Base-by-base conservation (phyloP, 2,329 filamentous ascomycete species). In the Fusarium sp. region DNA sequence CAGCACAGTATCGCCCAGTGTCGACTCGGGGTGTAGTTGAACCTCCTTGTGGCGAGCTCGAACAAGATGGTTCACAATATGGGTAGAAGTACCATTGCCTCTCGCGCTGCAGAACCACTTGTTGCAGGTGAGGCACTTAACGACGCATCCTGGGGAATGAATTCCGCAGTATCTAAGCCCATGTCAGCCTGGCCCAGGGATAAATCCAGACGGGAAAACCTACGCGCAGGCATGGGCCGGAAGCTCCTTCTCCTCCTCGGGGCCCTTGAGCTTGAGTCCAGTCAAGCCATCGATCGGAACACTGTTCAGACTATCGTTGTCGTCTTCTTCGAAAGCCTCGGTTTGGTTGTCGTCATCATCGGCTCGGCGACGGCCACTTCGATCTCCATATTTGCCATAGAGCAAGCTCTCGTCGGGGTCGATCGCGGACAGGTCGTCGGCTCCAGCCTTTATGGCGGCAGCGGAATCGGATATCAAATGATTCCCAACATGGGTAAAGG, bases 51-150 rank as follows among this genome's bases (percentile, higher is more conserved):
- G 97, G 74, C 97, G 93, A 74, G 97, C 96, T 80, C 97, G 94
- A 70, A 99, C 97, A 37, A 99, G 91, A 82, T 99, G 97, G 83
- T 98, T 98, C 85, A 99, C 95, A 78, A 99, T 98, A 82, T 99
- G 97, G 37, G 96, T 98, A 30, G 96, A 98, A 61, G 94, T 97
- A 20, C 95, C 95, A 84, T 98, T 99, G 76, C 97, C 96, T 80
- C 96, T 94, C 70, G 96, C 95, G 84, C 95, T 98, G 85, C 97
- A 99, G 83, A 99, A 99, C 97, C 97, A 99, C 83, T 98, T 99
- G 87, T 91, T 96, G 87, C 97, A 99, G 70, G 92, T 90, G 71
- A 99, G 88, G 81, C 97, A 99, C 85, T 98, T 98, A 78, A 99
- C 97, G 67, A 99, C 97, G 76, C 94, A 97, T 81, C 93, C 93